Conservation (phyloP, 2,329 filamentous ascomycete genomes). For the Biscogniauxia mediterranea region DNA sequence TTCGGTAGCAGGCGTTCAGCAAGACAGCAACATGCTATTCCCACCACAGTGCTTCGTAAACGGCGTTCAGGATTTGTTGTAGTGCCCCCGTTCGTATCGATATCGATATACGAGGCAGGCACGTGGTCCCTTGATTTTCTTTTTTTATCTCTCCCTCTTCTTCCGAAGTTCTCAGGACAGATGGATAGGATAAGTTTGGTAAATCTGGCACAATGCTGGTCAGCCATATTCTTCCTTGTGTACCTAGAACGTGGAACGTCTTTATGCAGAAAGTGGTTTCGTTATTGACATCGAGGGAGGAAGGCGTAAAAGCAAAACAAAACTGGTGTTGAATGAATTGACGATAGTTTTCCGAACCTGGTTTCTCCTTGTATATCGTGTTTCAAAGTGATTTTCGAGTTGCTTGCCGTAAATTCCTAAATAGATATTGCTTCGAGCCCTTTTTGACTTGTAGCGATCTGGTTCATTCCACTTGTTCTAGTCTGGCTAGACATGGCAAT, state of each 20-base stretch:
- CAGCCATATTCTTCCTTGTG: constrained; percentile 24
- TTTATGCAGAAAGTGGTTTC: background rate
- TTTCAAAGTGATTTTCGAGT: background rate
- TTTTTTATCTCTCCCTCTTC: constrained; percentile 7
- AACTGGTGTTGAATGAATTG: background rate
- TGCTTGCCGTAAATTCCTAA: background rate
- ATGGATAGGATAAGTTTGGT: constrained; percentile 26
- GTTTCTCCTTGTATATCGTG: background rate
- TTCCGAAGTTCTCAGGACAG: constrained; percentile 19
- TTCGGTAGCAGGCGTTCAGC: background rate
- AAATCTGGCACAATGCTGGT: constrained; percentile 24
- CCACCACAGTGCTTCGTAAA: background rate
- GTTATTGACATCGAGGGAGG: background rate
- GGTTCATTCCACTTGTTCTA: no score
- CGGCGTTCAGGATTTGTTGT: background rate
- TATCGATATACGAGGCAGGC: background rate
- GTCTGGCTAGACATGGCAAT: no score
- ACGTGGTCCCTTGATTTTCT: constrained; percentile 6
- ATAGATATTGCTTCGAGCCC: background rate
- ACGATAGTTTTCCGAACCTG: background rate
- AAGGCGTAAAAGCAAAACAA: background rate
- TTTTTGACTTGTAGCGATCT: no score
- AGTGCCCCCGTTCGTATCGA: background rate
- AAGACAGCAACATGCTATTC: background rate
- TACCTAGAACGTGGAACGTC: constrained; percentile 13